Conservation (phyloP, 805 yeast species). For the Ogataea minuta region DNA sequence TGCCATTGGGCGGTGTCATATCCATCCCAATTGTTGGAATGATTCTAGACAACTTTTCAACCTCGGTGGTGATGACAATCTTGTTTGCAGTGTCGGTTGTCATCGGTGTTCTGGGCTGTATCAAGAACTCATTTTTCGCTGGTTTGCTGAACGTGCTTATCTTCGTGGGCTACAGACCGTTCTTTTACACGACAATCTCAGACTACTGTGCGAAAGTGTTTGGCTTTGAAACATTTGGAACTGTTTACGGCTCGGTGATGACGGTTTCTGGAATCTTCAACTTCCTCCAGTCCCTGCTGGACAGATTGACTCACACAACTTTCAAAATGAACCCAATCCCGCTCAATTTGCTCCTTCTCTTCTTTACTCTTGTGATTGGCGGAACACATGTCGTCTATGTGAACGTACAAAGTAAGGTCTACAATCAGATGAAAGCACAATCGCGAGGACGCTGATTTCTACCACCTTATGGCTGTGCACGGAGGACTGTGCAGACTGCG, state of each 20-base stretch:
- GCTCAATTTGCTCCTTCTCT: conserved; percentile 40
- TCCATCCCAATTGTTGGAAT: conserved; percentile 55
- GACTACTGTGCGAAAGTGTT: conserved; percentile 63
- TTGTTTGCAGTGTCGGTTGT: conserved; percentile 41
- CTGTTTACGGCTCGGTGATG: conserved; percentile 56
- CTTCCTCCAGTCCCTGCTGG: conserved; percentile 46
- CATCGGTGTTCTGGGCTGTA: conserved; percentile 49
- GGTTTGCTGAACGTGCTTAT: conserved; percentile 46
- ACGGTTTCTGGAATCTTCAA: conserved; percentile 52
- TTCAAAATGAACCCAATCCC: conserved; percentile 58
- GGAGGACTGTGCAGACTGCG: conserved; percentile 1
- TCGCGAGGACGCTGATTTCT: conserved; percentile 3
- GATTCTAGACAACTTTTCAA: conserved; percentile 48
- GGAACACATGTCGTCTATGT: conserved; percentile 41
- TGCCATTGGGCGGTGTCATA: conserved; percentile 56
- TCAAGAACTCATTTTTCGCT: conserved; percentile 36
- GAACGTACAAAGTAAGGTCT: conserved; percentile 26
- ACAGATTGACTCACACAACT: conserved; percentile 47
- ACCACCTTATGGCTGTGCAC: conserved; percentile 6
- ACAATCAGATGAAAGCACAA: conserved; percentile 18
- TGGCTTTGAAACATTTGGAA: conserved; percentile 61
- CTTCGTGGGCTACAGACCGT: conserved; percentile 55
- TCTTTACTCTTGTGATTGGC: conserved; percentile 44
- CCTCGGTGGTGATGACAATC: conserved; percentile 41
- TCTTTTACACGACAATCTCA: conserved; percentile 55